Conservation (phyloP, 1,284 basidiomycete species). For the Ustilago sp. region DNA sequence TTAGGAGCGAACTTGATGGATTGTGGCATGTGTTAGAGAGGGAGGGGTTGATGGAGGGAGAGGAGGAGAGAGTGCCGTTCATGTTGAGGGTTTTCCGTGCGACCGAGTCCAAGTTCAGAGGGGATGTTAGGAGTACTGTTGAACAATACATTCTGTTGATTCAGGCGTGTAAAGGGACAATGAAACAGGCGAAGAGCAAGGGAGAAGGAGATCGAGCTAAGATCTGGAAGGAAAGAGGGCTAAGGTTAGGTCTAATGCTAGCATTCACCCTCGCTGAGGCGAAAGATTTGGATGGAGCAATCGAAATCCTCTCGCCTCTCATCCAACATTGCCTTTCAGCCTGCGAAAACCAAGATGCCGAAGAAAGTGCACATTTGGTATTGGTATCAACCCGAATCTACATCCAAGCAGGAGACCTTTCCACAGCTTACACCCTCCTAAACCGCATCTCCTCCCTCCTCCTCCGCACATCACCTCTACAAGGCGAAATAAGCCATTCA, state of each 20-base stretch:
- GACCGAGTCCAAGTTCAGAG: conserved; percentile 26
- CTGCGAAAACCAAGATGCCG: not conserved
- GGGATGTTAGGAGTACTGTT: conserved; percentile 10
- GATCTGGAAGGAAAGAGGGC: conserved; percentile 29
- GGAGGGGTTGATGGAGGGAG: not conserved
- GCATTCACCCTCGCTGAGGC: conserved; percentile 30
- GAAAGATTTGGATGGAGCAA: conserved; percentile 32
- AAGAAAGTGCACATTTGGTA: conserved; percentile 10
- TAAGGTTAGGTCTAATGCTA: conserved; percentile 28
- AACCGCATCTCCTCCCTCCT: not conserved
- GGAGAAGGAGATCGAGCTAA: not conserved
- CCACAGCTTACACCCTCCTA: not conserved
- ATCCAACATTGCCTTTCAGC: conserved; percentile 6
- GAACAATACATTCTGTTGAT: conserved; percentile 25
- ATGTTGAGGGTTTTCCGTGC: conserved; percentile 29
- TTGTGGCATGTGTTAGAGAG: conserved; percentile 29
- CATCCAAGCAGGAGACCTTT: conserved; percentile 24
- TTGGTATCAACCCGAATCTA: conserved; percentile 17
- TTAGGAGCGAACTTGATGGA: conserved; percentile 32
- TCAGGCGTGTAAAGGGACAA: conserved; percentile 12
- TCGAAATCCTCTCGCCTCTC: conserved; percentile 23
- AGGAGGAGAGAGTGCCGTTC: conserved; percentile 25
- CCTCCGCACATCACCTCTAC: not conserved
- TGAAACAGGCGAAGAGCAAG: not conserved
- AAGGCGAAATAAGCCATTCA: not conserved